Conservation (phyloP, 2,329 filamentous ascomycete genomes). For the Teratosphaeria nubilosa region DNA sequence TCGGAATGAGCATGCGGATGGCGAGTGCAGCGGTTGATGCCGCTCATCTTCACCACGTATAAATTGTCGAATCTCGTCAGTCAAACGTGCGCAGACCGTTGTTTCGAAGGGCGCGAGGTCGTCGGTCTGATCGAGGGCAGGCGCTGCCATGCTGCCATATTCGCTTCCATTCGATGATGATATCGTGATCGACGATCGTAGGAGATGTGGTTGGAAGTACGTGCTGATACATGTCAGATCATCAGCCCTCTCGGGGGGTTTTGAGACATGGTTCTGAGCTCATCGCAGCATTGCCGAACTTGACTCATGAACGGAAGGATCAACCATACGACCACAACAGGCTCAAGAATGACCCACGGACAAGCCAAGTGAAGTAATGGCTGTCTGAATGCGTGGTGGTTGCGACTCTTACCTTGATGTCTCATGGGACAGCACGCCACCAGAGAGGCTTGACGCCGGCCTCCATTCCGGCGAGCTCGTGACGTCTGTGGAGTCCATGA, state of each 20-base stretch:
- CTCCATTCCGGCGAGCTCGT: constrained; percentile 17
- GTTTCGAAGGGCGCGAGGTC: constrained; percentile 19
- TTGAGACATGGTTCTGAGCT: not conserved
- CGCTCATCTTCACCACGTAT: not conserved
- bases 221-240: not conserved
- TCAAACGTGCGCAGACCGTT: constrained; percentile 15
- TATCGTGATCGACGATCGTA: not conserved
- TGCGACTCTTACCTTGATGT: constrained; percentile 10
- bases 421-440: constrained; percentile 8
- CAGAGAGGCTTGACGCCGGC: constrained; percentile 17
- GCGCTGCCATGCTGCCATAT: constrained; percentile 5
- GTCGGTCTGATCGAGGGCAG: not conserved
- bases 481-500: constrained; percentile 21
- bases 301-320: not conserved
- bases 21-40: not conserved
- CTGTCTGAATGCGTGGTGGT: not conserved
- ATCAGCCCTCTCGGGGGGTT: not conserved
- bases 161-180: constrained; percentile 1
- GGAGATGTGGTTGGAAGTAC: not conserved
- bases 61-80: constrained; percentile 8
- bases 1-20: not conserved
- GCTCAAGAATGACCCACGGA: not conserved
- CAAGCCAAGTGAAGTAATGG: not conserved
- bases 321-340: not conserved
- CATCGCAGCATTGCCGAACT: not conserved